A percentile compares a stretch with the other conserved stretches of the same genome.
Evolutionary conservation across 441 rosid genomes (phyloP).

Genomic region (Jatropha multifida): DNA sequence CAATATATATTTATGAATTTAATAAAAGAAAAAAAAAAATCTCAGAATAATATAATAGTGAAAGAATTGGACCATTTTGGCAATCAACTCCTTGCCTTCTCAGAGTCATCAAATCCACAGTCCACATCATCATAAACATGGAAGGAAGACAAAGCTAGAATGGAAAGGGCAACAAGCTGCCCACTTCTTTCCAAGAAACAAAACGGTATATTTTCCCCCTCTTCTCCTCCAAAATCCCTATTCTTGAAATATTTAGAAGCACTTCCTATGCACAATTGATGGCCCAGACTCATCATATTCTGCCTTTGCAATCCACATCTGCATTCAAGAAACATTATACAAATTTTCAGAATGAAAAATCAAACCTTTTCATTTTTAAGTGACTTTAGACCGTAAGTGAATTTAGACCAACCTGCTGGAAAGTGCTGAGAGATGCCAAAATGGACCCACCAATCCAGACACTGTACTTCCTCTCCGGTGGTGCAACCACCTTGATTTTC

Average conservation of each 20-base stretch:
- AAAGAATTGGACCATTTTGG: slow-evolving; percentile 39
- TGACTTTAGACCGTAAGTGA: too few species aligned
- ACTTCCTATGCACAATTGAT: slow-evolving; percentile 86
- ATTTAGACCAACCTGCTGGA: slow-evolving; percentile 60
- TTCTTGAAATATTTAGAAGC: slow-evolving; percentile 53
- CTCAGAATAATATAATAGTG: slow-evolving; percentile 17
- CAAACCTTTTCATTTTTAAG: too few species aligned
- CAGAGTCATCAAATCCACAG: slow-evolving; percentile 35
- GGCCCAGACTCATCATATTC: slow-evolving; percentile 94
- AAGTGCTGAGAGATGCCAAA: slow-evolving; percentile 75
- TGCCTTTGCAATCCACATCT: slow-evolving; percentile 97
- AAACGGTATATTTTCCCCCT: slow-evolving; percentile 8
- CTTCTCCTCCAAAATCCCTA: slow-evolving; percentile 22
- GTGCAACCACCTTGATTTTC: slow-evolving; percentile 78
- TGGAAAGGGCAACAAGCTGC: slow-evolving; percentile 29
- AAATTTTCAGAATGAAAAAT: background rate
- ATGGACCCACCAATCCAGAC: slow-evolving; percentile 80
- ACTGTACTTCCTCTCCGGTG: slow-evolving; percentile 75
- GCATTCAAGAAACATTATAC: slow-evolving; percentile 24
- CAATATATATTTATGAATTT: too few species aligned
- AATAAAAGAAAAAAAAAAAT: background rate
- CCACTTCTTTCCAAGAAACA: slow-evolving; percentile 20
- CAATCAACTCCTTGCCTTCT: slow-evolving; percentile 38
- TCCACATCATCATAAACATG: slow-evolving; percentile 34
- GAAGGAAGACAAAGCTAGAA: slow-evolving; percentile 34